These are phyloP conservation scores for Malus hybrid DNA, from an alignment of 331 rosid species.

Conservation along the genomic window DNA sequence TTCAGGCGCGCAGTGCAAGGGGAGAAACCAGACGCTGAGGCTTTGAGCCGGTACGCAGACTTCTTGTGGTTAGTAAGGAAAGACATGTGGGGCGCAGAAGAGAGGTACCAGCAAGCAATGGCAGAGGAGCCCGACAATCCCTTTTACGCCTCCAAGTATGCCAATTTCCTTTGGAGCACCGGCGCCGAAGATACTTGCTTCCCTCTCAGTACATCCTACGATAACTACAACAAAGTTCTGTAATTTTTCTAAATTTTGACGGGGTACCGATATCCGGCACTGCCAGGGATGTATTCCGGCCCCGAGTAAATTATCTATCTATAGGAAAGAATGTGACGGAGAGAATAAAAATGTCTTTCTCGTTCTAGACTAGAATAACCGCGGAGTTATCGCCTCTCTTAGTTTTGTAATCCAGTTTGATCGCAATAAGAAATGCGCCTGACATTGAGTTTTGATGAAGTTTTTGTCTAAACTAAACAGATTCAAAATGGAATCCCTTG, in stretches of 20 bases:
- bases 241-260: background rate
- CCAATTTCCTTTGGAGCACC: conserved; percentile 60
- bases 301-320: background rate
- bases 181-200: conserved; percentile 52
- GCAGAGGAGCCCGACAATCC: conserved; percentile 50
- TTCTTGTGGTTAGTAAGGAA: conserved; percentile 58
- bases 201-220: conserved; percentile 29
- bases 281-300: background rate
- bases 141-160: conserved; percentile 44
- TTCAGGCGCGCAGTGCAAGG: conserved; percentile 40
- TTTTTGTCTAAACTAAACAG: background rate
- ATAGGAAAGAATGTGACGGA: background rate
- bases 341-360: background rate
- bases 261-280: background rate
- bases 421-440: background rate
- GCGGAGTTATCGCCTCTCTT: background rate
- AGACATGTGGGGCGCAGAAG: conserved; percentile 65
- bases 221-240: background rate
- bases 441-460: background rate
- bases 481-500: too few species aligned
- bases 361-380: too few species aligned
- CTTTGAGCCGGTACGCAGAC: conserved; percentile 53
- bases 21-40: conserved; percentile 52
- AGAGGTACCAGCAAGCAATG: conserved; percentile 50
- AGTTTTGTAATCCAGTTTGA: background rate